Base-by-base conservation (phyloP, 2,329 filamentous ascomycete species). In the Dactylellina drechsleri region DNA sequence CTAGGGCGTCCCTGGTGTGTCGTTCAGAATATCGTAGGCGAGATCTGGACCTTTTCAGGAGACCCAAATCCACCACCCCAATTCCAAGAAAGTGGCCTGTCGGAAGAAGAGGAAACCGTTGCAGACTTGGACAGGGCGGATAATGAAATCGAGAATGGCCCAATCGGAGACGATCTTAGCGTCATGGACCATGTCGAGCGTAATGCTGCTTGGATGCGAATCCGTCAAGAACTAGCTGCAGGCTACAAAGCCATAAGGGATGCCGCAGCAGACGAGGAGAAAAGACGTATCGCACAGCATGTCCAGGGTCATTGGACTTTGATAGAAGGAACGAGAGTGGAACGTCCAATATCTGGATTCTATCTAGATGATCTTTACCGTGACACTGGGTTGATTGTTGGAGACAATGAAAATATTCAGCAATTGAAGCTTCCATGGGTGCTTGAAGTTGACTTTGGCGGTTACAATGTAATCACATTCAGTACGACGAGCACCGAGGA, bases 301-400 rank as follows among this genome's bases (percentile, higher is more conserved):
- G 70, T 74, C 40, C 70, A 74, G 16, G 70, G 70, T n/a, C 70
- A 74, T 40, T 74, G 70, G 70, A 74, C 70, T 36, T 66, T 74
- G 70, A 47, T 74, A n/a, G 70, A 74, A 18, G 62, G 70, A 18
- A 74, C 70, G 2, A 74, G 70, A 43, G 70, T 74, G 8, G 62
- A 74, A 1, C 54, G 70, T 20, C 70, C 70, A n/a, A 74, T 74
- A 50, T 74, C 70, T 26, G 70, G 70, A 6, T 74, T 74, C 49
- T 74, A 67, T 28, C 62, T 74, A 10, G 70, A 74, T 12, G 70
- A 74, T 16, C 70, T 74, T 16, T 74, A 74, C 28, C 62, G 70
- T 26, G 70, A 74, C 31, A 74, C 70, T 10, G 70, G 70, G 1
- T 43, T 74, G 15, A 74, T 74, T 40, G 70, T 74, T 10, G 70